These are phyloP conservation scores for Plenodomus lindquistii DNA, from an alignment of 2,329 filamentous ascomycete genomes.

Conservation along the genomic window DNA sequence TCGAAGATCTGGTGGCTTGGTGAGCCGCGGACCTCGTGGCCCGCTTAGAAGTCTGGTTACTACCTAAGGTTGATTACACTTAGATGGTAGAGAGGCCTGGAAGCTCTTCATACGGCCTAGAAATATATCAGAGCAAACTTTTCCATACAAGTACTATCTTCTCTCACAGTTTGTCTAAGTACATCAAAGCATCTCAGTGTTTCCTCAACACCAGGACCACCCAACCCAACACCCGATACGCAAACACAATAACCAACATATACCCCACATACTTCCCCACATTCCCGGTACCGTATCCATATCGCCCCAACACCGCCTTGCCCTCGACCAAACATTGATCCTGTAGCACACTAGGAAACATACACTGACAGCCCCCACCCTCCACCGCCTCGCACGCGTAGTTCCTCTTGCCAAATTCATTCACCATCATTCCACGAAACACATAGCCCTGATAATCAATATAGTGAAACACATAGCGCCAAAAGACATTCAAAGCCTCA, in stretches of 20 bases:
- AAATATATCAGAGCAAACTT: neutral
- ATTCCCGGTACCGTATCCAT: conserved; percentile 68
- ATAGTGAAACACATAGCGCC: conserved; percentile 85
- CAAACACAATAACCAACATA: conserved; percentile 73
- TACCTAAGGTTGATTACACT: no score
- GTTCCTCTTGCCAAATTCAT: conserved; percentile 71
- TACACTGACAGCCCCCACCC: conserved; percentile 62
- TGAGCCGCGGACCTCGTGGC: no score
- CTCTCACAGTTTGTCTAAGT: neutral
- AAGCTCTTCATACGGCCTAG: no score
- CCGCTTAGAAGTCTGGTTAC: no score
- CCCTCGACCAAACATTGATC: conserved; percentile 71
- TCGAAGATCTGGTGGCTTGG: no score
- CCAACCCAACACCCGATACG: conserved; percentile 72
- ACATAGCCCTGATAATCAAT: conserved; percentile 87
- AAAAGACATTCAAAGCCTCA: conserved; percentile 76
- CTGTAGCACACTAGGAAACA: conserved; percentile 68
- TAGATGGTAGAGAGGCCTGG: no score
- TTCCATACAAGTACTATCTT: neutral
- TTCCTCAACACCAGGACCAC: conserved; percentile 56
- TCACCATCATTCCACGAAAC: conserved; percentile 92
- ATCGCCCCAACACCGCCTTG: conserved; percentile 68
- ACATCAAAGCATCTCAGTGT: neutral
- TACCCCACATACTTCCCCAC: conserved; percentile 75
- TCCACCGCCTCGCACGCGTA: conserved; percentile 60